These are phyloP conservation scores for Discostella pseudostelligera DNA, from an alignment of 108 stramenopile species.

Conservation along the genomic window DNA sequence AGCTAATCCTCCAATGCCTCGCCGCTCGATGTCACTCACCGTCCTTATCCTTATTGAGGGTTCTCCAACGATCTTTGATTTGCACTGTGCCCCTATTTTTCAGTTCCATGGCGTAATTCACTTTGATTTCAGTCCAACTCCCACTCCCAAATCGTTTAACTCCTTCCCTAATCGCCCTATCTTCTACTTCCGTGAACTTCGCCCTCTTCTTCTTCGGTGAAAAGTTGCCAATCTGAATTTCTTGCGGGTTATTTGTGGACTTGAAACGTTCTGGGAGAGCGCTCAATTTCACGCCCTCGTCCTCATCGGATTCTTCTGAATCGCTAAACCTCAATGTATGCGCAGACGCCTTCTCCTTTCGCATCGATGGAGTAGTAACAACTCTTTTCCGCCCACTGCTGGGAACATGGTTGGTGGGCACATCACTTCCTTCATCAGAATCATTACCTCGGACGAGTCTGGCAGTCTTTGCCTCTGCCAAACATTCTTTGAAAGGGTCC, in stretches of 20 bases:
- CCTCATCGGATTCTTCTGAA: constrained; percentile 20
- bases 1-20: background rate
- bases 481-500: constrained; percentile 24
- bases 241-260: background rate
- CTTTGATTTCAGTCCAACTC: constrained; percentile 68
- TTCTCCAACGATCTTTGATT: constrained; percentile 77
- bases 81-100: constrained; percentile 56
- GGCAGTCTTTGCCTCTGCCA: constrained; percentile 32
- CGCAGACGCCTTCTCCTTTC: constrained; percentile 23
- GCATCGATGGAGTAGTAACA: constrained; percentile 4
- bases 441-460: constrained; percentile 6
- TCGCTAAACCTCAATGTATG: constrained; percentile 19
- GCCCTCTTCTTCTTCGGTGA: constrained; percentile 32
- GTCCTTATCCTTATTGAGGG: constrained; percentile 37
- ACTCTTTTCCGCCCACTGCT: no score
- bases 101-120: constrained; percentile 45
- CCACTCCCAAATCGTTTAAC: constrained; percentile 54
- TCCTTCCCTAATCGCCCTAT: constrained; percentile 54
- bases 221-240: constrained; percentile 5
- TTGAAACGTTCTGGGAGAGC: constrained; percentile 27
- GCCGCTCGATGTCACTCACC: no score
- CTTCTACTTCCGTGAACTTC: constrained; percentile 62
- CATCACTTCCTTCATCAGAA: constrained; percentile 8
- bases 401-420: background rate
- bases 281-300: constrained; percentile 21